phyloP scores from a whole-genome alignment of 2,329 filamentous ascomycete genomes.

The Claviceps sp. region DNA sequence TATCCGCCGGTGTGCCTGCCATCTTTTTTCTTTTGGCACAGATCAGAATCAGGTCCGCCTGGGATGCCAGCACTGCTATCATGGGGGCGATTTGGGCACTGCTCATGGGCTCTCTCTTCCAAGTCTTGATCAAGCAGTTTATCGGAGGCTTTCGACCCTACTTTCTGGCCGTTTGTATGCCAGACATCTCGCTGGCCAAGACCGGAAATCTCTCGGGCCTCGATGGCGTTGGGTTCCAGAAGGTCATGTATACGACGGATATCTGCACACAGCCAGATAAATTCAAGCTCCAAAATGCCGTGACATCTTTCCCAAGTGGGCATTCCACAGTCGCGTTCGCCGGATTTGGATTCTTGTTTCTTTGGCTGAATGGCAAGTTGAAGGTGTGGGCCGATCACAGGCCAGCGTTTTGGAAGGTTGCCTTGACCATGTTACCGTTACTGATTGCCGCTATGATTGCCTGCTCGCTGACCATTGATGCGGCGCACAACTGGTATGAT shows the following conservation, averaged over 20 bases:
- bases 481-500: constrained; percentile 59
- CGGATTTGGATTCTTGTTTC: constrained; percentile 47
- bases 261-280: constrained; percentile 45
- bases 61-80: constrained; percentile 49
- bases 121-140: constrained; percentile 53
- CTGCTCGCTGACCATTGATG: constrained; percentile 48
- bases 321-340: constrained; percentile 54
- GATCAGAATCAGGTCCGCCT: constrained; percentile 41
- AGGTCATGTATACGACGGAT: constrained; percentile 50
- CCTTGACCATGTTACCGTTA: constrained; percentile 43
- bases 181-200: constrained; percentile 30
- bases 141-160: constrained; percentile 51
- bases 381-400: constrained; percentile 57
- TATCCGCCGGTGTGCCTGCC: constrained; percentile 45
- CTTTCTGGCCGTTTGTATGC: constrained; percentile 51
- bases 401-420: constrained; percentile 53
- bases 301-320: constrained; percentile 55
- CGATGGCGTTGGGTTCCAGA: constrained; percentile 35
- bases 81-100: constrained; percentile 48
- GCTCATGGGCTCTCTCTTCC: constrained; percentile 46
- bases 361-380: constrained; percentile 60
- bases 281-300: constrained; percentile 42
- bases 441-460: constrained; percentile 46
- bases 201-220: constrained; percentile 27
- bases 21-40: constrained; percentile 42